A percentile compares a stretch with the other conserved stretches of the same genome.
These are phyloP conservation scores for Hygrophila difformis DNA, from an alignment of 257 asterid species.

Conservation along the genomic window DNA sequence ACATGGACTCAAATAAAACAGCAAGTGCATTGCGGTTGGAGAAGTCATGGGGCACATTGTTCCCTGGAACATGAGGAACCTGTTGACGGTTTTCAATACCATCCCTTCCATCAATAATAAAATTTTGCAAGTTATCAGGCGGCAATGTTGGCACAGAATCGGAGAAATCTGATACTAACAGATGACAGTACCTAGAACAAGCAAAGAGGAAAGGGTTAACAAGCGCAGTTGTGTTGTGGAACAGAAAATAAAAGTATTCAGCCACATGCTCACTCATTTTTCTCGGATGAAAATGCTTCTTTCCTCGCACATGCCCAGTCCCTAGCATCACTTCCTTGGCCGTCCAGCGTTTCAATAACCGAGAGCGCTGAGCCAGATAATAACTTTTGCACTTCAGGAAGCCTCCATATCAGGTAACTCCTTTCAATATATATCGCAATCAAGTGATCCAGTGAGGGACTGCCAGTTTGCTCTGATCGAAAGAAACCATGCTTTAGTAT, in stretches of 20 bases:
- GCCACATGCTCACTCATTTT: slow-evolving; percentile 60
- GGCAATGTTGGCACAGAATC: slow-evolving; percentile 85
- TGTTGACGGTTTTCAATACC: slow-evolving; percentile 37
- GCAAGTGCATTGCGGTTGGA: slow-evolving; percentile 65
- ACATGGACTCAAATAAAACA: slow-evolving; percentile 71
- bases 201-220: not conserved
- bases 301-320: slow-evolving; percentile 85
- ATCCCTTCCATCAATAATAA: slow-evolving; percentile 58
- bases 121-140: slow-evolving; percentile 83
- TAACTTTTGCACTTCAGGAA: slow-evolving; percentile 77
- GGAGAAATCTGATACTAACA: slow-evolving; percentile 71
- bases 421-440: slow-evolving; percentile 68
- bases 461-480: slow-evolving; percentile 52
- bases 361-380: slow-evolving; percentile 56
- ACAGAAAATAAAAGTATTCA: not conserved
- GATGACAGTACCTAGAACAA: slow-evolving; percentile 65
- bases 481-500: slow-evolving; percentile 46
- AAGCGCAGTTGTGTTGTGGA: not conserved
- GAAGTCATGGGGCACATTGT: slow-evolving; percentile 37
- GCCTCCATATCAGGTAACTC: slow-evolving; percentile 87
- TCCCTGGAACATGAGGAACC: slow-evolving; percentile 22
- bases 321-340: slow-evolving; percentile 36
- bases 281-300: slow-evolving; percentile 72
- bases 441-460: slow-evolving; percentile 74
- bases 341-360: slow-evolving; percentile 43